Base-by-base conservation (phyloP, 257 asterid genomes). In the Fraxinus anomala region DNA sequence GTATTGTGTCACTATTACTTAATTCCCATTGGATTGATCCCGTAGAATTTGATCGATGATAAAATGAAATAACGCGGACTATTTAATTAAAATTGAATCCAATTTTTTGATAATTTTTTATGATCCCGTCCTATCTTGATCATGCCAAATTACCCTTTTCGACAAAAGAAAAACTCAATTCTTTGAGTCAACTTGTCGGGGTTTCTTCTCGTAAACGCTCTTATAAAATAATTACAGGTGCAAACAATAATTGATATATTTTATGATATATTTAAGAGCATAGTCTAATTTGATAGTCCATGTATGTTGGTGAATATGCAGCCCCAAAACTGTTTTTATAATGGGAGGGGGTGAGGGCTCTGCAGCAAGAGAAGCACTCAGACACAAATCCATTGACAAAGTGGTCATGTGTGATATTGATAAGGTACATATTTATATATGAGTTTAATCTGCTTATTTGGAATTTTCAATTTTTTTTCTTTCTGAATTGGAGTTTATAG, bases 311-410 rank as follows among this genome's bases (percentile, higher is more conserved):
- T 63, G 19, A 28, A 3, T 21, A 69, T 83, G 79, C 85, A 94
- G 98, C 83, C 99, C 99, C 3, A 88, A 87, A 78, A 88, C 81
- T 23, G 78, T 91, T 82, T 95, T 95, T 47, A 91, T 93, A 79
- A 95, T 95, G 99, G 99, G 99, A 65, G 99, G 99, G 37, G 99
- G 99, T n/a, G 99, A 95, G 84, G 99, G 98, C 12, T 95, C 99
- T 28, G 92, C 97, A 0, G 98, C 98, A 42, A 89, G 99, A 83
- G 99, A 95, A 85, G 99, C 97, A 56, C 89, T 95, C 4, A 86
- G 93, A 84, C 98, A 95, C 87, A 90, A 67, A 79, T 89, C 97
- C 0, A 76, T 93, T 0, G 91, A 93, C 74, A 91, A 91, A 86
- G 96, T 93, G 77, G 97, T 95, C 63, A 95, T 95, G 99, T 93